Conservation (phyloP, 768 basidiomycete genomes). For the Mycena kentingensis region DNA sequence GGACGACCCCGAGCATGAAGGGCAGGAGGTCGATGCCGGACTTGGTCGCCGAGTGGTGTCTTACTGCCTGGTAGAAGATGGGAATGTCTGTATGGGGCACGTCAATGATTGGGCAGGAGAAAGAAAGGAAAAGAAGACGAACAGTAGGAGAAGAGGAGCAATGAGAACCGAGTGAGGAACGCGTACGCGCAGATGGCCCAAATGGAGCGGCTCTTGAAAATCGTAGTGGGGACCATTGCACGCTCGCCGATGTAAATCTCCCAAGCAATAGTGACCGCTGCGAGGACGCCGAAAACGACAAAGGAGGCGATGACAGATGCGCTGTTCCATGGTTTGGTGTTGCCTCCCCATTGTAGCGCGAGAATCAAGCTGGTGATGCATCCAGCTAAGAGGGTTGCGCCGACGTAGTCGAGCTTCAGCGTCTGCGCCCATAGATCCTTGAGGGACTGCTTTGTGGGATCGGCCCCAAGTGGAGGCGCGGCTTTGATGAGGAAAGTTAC, state of each 20-base stretch:
- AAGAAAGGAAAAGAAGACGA: background rate
- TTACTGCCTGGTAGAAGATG: conserved; percentile 21
- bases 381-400: conserved; percentile 36
- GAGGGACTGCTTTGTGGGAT: conserved; percentile 7
- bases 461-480: conserved; percentile 18
- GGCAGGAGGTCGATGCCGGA: conserved; percentile 24
- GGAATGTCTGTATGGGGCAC: conserved; percentile 15
- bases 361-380: conserved; percentile 40
- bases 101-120: too few species aligned
- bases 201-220: conserved; percentile 16
- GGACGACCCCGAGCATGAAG: conserved; percentile 15
- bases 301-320: conserved; percentile 19
- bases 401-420: conserved; percentile 39
- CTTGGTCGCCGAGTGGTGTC: conserved; percentile 8
- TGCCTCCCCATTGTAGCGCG: conserved; percentile 48
- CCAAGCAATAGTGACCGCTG: conserved; percentile 11
- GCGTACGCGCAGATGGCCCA: conserved; percentile 10
- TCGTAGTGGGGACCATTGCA: conserved; percentile 16
- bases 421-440: conserved; percentile 17
- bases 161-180: conserved; percentile 12
- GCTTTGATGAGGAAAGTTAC: conserved; percentile 18
- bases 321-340: conserved; percentile 41
- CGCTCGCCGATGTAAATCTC: conserved; percentile 15
- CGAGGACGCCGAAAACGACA: conserved; percentile 13
- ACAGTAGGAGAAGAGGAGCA: conserved; percentile 17